phyloP scores from a whole-genome alignment of 345 rosid species.

The Corchorus capsularis region DNA sequence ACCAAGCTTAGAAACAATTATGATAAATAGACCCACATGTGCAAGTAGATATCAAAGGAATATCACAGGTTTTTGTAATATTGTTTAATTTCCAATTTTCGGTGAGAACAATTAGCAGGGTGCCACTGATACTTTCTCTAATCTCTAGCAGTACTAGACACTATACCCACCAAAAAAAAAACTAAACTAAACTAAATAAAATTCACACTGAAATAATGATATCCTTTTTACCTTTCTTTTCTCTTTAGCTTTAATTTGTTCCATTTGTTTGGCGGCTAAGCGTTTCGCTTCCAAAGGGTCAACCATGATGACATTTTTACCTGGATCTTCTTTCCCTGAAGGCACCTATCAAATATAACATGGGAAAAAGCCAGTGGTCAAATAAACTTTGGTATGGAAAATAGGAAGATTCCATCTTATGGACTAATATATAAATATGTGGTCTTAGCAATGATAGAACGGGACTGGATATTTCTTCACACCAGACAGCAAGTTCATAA shows the following conservation, averaged over 20 bases:
- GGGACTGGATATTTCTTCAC: background rate
- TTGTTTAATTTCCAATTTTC: background rate
- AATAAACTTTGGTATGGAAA: background rate
- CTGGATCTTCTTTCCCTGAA: slow-evolving; percentile 35
- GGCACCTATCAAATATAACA: slow-evolving; percentile 40
- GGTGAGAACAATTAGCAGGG: background rate
- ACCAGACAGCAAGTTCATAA: background rate
- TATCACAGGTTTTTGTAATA: background rate
- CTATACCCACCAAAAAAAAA: slow-evolving; percentile 4
- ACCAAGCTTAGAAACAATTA: background rate
- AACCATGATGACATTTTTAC: slow-evolving; percentile 69
- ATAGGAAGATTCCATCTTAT: background rate
- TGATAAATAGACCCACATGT: background rate
- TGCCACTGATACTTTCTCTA: background rate
- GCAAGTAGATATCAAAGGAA: background rate
- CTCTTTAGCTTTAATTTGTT: slow-evolving; percentile 60
- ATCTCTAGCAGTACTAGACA: background rate
- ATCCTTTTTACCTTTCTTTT: slow-evolving; percentile 50
- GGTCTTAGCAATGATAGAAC: background rate
- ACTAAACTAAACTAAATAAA: background rate
- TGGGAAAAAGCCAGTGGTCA: background rate
- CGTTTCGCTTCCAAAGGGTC: slow-evolving; percentile 89
- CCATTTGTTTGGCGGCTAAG: slow-evolving; percentile 79
- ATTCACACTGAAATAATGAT: background rate
- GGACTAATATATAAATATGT: background rate